Percentiles rank a stretch among this genome's conserved stretches.
These are phyloP conservation scores for Lavandula angustifolia DNA, from an alignment of 257 asterid species.

Conservation along the genomic window DNA sequence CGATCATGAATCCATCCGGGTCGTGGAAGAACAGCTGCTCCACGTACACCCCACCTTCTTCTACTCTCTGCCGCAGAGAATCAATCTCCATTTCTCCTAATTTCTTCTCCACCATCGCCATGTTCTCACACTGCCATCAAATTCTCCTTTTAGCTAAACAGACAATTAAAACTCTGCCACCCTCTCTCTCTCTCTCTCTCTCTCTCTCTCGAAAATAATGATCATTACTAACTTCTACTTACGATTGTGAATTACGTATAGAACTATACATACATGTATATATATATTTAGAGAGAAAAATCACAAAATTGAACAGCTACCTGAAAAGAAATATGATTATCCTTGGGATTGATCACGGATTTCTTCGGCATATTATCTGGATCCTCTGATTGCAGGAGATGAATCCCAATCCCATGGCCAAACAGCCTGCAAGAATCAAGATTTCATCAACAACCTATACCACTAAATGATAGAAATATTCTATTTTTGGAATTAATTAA, in stretches of 20 bases:
- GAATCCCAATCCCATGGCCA: constrained; percentile 93
- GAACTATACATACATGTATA: too few species aligned
- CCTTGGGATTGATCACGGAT: constrained; percentile 82
- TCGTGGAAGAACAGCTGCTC: constrained; percentile 94
- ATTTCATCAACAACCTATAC: neutral
- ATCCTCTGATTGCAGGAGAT: constrained; percentile 77
- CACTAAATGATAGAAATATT: neutral
- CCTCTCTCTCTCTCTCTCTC: neutral
- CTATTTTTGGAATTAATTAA: neutral
- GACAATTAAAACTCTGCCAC: neutral
- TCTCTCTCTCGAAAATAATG: neutral
- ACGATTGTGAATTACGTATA: too few species aligned
- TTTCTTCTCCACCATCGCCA: constrained; percentile 86
- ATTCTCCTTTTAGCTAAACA: neutral
- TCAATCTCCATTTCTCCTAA: constrained; percentile 72
- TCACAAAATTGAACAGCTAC: too few species aligned
- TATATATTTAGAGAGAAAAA: too few species aligned
- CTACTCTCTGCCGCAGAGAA: constrained; percentile 71
- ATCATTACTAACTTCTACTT: too few species aligned
- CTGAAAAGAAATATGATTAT: constrained; percentile 95
- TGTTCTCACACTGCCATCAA: constrained; percentile 74
- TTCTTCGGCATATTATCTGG: constrained; percentile 68
- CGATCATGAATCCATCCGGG: constrained; percentile 96
- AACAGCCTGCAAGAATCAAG: constrained; percentile 56
- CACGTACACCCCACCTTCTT: constrained; percentile 84